These are phyloP conservation scores for Ganoderma lucidum DNA, from an alignment of 1,284 basidiomycete genomes.

Conservation along the genomic window DNA sequence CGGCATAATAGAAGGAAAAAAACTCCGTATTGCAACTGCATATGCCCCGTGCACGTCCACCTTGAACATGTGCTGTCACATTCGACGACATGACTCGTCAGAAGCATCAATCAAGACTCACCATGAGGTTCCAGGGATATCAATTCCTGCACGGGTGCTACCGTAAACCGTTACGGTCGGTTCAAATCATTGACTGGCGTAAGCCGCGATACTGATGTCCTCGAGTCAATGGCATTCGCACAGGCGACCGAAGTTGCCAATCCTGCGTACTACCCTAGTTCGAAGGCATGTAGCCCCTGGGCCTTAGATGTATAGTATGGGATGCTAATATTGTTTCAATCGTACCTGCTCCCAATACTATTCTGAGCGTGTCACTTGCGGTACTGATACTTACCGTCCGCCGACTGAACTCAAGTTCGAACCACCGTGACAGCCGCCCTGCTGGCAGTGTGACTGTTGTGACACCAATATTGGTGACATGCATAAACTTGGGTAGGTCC, in stretches of 20 bases:
- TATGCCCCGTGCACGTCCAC: constrained; percentile 37
- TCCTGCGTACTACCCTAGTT: no score
- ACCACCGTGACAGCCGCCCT: no score
- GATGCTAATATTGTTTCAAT: no score
- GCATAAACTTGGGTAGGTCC: no score
- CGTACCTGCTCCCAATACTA: no score
- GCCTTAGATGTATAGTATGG: no score
- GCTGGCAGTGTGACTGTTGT: no score
- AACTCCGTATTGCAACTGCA: constrained; percentile 47
- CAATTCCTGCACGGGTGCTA: constrained; percentile 26
- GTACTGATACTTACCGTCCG: no score
- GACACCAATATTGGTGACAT: no score
- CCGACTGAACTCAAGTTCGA: no score
- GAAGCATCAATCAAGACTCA: neutral
- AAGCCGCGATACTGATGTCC: neutral
- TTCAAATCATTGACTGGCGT: neutral
- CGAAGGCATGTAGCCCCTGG: neutral
- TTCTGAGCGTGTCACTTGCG: no score
- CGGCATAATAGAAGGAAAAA: constrained; percentile 41
- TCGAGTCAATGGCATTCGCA: constrained; percentile 20
- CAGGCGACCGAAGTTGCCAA: no score
- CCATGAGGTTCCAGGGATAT: constrained; percentile 18
- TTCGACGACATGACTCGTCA: neutral
- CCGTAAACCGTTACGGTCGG: constrained; percentile 12
- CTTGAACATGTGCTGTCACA: constrained; percentile 28